phyloP scores from a whole-genome alignment of 352 stramenopile species.

The Globisporangium cederbergense region DNA sequence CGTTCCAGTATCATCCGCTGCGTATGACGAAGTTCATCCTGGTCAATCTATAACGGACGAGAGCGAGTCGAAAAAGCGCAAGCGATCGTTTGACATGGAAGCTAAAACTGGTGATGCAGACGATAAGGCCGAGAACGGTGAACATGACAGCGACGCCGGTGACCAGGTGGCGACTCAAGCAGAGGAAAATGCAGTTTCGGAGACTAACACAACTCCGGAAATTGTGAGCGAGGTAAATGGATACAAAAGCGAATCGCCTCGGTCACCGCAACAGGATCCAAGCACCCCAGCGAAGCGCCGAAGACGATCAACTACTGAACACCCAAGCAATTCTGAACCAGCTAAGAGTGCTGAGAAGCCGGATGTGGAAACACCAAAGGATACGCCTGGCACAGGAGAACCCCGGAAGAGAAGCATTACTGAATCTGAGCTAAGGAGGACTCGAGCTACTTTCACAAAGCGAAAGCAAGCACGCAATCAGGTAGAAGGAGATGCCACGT shows the following conservation, averaged over 20 bases:
- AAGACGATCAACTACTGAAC: background rate
- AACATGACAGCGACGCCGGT: background rate
- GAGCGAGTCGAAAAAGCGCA: conserved; percentile 12
- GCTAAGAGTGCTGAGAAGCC: background rate
- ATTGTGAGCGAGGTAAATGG: background rate
- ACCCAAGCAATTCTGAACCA: background rate
- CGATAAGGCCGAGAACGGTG: background rate
- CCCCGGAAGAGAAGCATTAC: background rate
- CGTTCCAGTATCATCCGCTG: background rate
- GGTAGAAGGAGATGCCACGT: background rate
- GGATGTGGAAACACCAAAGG: background rate
- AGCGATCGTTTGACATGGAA: conserved; percentile 15
- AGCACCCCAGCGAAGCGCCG: conserved; percentile 7
- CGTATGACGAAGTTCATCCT: background rate
- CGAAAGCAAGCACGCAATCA: conserved; percentile 4
- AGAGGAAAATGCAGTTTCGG: background rate
- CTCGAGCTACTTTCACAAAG: background rate
- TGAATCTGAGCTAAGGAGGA: conserved; percentile 13
- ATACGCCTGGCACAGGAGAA: background rate
- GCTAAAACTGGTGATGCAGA: background rate
- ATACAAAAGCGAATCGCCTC: background rate
- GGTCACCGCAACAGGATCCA: background rate
- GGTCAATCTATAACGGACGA: background rate
- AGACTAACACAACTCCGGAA: background rate
- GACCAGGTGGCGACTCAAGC: background rate